Evolutionary conservation across 202 grass and related monocot species (phyloP).

Genomic region (Tripidium arundinaceum): DNA sequence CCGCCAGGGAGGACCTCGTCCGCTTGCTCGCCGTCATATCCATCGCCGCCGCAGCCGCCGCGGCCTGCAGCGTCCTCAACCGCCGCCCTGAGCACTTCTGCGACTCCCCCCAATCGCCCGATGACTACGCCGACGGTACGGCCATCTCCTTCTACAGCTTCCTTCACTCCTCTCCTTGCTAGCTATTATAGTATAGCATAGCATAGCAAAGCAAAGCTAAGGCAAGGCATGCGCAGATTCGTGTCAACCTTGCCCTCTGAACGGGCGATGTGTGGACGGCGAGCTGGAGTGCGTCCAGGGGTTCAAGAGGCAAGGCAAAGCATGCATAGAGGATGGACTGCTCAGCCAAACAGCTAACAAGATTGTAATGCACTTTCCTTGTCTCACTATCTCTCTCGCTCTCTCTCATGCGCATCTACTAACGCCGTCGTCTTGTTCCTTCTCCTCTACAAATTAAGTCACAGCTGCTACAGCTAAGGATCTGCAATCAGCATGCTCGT

Average conservation of each 20-base stretch:
- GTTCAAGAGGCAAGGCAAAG: conserved; percentile 53
- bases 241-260: conserved; percentile 66
- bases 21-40: conserved; percentile 56
- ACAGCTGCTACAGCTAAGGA: conserved; percentile 45
- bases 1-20: conserved; percentile 44
- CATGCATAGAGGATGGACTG: conserved; percentile 69
- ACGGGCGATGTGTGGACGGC: conserved; percentile 54
- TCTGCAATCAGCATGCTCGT: conserved; percentile 57
- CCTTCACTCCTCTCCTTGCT: background rate
- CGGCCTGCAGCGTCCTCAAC: conserved; percentile 55
- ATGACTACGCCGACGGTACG: conserved; percentile 16
- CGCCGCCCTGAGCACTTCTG: conserved; percentile 63
- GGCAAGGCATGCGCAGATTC: conserved; percentile 23
- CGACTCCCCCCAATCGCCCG: conserved; percentile 38
- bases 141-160: background rate
- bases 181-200: background rate
- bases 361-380: conserved; percentile 49
- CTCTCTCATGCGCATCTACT: background rate
- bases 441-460: conserved; percentile 38
- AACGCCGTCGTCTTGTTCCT: background rate
- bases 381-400: no score
- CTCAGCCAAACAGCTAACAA: conserved; percentile 54
- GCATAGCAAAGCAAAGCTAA: no score
- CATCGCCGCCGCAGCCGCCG: conserved; percentile 62
- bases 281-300: conserved; percentile 65